phyloP scores from a whole-genome alignment of 805 yeast species.

The Grigorovia jiainica region DNA sequence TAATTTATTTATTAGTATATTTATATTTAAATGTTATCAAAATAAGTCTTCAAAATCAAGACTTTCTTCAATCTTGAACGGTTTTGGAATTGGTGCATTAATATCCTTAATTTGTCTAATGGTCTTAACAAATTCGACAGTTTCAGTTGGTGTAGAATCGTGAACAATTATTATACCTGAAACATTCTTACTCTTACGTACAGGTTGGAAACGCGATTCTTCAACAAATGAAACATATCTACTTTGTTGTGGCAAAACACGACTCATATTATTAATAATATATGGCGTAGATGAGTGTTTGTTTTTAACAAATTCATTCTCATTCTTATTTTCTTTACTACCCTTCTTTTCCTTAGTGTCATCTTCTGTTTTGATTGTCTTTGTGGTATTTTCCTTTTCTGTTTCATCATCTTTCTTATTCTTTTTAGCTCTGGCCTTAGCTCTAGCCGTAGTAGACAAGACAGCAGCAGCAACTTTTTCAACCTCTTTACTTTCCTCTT shows the following conservation, averaged over 20 bases:
- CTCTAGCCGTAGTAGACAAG: conserved; percentile 84
- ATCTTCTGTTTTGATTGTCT: conserved; percentile 15
- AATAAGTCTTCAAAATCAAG: conserved; percentile 15
- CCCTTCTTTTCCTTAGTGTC: conserved; percentile 11
- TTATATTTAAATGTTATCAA: background rate
- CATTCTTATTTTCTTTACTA: conserved; percentile 15
- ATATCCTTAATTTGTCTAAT: conserved; percentile 67
- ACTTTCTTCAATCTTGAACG: conserved; percentile 26
- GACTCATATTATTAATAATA: conserved; percentile 65
- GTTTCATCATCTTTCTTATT: conserved; percentile 44
- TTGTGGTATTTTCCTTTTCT: conserved; percentile 24
- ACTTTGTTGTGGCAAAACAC: conserved; percentile 85
- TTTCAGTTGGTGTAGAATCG: conserved; percentile 54
- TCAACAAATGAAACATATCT: conserved; percentile 70
- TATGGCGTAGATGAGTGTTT: conserved; percentile 58
- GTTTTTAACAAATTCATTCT: conserved; percentile 29
- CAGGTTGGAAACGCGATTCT: conserved; percentile 71
- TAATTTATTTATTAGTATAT: background rate
- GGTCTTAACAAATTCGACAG: conserved; percentile 64
- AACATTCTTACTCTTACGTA: conserved; percentile 61
- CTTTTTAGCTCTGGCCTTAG: conserved; percentile 82
- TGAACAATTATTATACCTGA: conserved; percentile 65
- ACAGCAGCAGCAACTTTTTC: conserved; percentile 91
- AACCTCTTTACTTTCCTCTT: conserved; percentile 67
- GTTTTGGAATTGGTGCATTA: conserved; percentile 49